Conservation (phyloP, 169 alveolate species). For the Eimeria praecox region DNA sequence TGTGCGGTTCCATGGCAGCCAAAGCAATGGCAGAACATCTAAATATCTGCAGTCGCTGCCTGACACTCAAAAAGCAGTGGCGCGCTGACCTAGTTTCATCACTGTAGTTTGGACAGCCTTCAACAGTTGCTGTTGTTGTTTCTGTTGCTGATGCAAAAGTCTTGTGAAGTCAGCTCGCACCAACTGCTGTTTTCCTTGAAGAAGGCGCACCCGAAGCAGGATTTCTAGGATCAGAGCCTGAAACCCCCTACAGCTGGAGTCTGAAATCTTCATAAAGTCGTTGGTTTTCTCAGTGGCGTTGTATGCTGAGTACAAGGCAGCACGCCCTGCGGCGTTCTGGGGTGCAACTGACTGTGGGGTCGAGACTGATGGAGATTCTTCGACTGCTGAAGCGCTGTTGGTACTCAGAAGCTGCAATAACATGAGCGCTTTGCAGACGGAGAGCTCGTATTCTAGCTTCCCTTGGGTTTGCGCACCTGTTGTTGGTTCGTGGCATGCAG, state of each 20-base stretch:
- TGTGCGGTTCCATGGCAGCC: background rate
- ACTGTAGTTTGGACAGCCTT: slow-evolving; percentile 40
- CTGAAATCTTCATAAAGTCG: background rate
- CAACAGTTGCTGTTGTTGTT: slow-evolving; percentile 28
- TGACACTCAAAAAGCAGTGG: background rate
- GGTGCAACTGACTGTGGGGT: slow-evolving; percentile 3
- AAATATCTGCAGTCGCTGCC: background rate
- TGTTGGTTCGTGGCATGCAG: too few species aligned
- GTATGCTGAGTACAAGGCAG: background rate
- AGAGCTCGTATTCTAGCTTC: slow-evolving; percentile 13
- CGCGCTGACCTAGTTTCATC: slow-evolving; percentile 17
- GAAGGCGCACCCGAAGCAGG: slow-evolving; percentile 42
- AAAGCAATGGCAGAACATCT: background rate
- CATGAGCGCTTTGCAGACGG: slow-evolving; percentile 55
- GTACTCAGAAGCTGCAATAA: slow-evolving; percentile 29
- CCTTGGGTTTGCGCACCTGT: background rate
- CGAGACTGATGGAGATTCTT: slow-evolving; percentile 12
- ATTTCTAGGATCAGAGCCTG: background rate
- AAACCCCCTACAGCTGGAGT: background rate
- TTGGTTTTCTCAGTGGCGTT: background rate
- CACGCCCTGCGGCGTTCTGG: background rate
- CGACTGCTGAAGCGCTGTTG: background rate
- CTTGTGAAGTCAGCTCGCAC: slow-evolving; percentile 51
- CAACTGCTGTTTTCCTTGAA: slow-evolving; percentile 41
- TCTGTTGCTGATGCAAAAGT: slow-evolving; percentile 45